Percentiles rank a stretch among this genome's conserved stretches.
These are phyloP conservation scores for Sphaerostilbella broomeana DNA, from an alignment of 2,329 filamentous ascomycete genomes.

Conservation along the genomic window DNA sequence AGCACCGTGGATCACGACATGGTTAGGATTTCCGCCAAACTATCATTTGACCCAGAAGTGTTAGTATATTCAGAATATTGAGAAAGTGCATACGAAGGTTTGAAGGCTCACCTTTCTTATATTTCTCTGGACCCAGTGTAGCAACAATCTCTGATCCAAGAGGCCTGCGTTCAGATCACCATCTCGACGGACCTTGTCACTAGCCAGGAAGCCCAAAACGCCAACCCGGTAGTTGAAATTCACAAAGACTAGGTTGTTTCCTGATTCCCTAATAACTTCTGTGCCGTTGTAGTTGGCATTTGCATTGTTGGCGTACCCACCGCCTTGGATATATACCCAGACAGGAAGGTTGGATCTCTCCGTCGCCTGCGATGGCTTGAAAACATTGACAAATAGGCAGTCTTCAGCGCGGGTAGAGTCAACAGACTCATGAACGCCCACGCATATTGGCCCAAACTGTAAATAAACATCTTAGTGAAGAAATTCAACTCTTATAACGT, in stretches of 20 bases:
- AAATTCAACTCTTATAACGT: no score
- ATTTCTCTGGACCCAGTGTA: conserved; percentile 56
- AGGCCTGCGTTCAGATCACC: conserved; percentile 58
- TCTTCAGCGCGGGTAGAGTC: conserved; percentile 31
- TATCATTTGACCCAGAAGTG: conserved; percentile 14
- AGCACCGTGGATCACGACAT: conserved; percentile 55
- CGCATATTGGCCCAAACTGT: conserved; percentile 41
- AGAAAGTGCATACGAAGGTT: background rate
- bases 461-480: no score
- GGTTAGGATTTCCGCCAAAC: conserved; percentile 53
- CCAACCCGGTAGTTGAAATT: conserved; percentile 60
- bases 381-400: conserved; percentile 44
- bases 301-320: conserved; percentile 41
- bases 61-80: no score
- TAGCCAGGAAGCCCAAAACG: conserved; percentile 55
- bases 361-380: conserved; percentile 32
- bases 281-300: conserved; percentile 48
- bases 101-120: conserved; percentile 38
- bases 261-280: conserved; percentile 38
- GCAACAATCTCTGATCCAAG: conserved; percentile 53
- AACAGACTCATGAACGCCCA: conserved; percentile 27
- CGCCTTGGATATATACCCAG: conserved; percentile 38
- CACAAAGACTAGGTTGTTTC: conserved; percentile 45
- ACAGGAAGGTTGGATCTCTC: conserved; percentile 29
- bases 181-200: conserved; percentile 45